These are phyloP conservation scores for Candida verbasci DNA, from an alignment of 805 yeast species.

Conservation along the genomic window DNA sequence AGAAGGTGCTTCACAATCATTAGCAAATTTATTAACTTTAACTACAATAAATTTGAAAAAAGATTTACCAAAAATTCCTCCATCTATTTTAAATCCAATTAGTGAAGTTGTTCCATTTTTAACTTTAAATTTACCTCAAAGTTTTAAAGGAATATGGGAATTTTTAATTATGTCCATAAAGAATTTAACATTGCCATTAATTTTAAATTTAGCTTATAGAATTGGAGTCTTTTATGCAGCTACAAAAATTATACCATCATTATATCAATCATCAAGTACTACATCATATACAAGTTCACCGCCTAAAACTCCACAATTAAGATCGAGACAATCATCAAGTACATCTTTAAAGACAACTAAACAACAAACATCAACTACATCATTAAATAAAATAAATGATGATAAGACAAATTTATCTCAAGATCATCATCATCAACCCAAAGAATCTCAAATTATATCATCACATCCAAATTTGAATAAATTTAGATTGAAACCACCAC, in stretches of 20 bases:
- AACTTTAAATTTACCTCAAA: constrained; percentile 50
- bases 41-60: constrained; percentile 28
- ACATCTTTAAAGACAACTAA: constrained; percentile 15
- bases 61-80: constrained; percentile 35
- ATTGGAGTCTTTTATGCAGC: constrained; percentile 87
- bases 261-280: constrained; percentile 41
- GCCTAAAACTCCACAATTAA: constrained; percentile 35
- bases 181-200: constrained; percentile 75
- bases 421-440: neutral
- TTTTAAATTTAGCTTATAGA: constrained; percentile 79
- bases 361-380: neutral
- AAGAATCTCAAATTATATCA: neutral
- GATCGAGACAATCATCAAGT: constrained; percentile 30
- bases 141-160: constrained; percentile 52
- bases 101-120: constrained; percentile 38
- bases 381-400: constrained; percentile 6
- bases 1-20: constrained; percentile 36
- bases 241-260: constrained; percentile 84
- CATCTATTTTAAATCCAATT: constrained; percentile 29
- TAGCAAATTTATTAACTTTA: constrained; percentile 28
- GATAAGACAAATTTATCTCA: constrained; percentile 6
- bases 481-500: constrained; percentile 14
- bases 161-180: constrained; percentile 46
- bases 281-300: constrained; percentile 37
- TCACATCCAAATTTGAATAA: constrained; percentile 3